Conservation (phyloP, 73 alveolate genomes). For the Paramecium sonneborni region DNA sequence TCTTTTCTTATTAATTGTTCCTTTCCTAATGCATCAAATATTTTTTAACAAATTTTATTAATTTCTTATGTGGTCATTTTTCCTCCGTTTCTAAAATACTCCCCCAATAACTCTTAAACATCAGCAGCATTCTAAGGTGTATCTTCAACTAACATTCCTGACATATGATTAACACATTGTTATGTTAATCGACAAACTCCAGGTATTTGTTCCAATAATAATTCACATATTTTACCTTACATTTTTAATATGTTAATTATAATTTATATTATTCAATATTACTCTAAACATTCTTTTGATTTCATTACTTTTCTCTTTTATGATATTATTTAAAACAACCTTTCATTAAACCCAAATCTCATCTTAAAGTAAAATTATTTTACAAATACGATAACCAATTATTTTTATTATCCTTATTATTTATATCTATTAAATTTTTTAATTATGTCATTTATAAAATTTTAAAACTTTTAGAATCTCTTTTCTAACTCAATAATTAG, state of each 20-base stretch:
- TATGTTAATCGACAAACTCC: conserved; percentile 13
- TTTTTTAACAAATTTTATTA: conserved; percentile 76
- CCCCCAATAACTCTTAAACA: conserved; percentile 87
- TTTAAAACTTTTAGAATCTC: too few relatives aligned
- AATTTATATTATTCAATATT: background rate
- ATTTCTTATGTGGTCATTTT: conserved; percentile 88
- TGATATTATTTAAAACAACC: background rate
- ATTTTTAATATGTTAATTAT: background rate
- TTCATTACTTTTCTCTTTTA: background rate
- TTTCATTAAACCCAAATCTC: background rate
- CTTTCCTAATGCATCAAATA: conserved; percentile 75
- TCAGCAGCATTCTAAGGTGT: conserved; percentile 91
- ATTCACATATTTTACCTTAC: background rate
- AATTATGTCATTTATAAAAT: too few relatives aligned
- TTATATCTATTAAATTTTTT: too few relatives aligned
- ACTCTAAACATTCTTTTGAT: too few relatives aligned
- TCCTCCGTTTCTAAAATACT: conserved; percentile 94
- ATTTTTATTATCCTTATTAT: background rate
- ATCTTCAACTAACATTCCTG: conserved; percentile 91
- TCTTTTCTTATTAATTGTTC: conserved; percentile 68
- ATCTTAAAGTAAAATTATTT: background rate
- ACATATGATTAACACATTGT: conserved; percentile 71
- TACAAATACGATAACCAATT: background rate
- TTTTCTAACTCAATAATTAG: too few relatives aligned
- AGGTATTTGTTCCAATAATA: background rate